phyloP scores from a whole-genome alignment of 768 basidiomycete species.

The Tremella yokohamensis region DNA sequence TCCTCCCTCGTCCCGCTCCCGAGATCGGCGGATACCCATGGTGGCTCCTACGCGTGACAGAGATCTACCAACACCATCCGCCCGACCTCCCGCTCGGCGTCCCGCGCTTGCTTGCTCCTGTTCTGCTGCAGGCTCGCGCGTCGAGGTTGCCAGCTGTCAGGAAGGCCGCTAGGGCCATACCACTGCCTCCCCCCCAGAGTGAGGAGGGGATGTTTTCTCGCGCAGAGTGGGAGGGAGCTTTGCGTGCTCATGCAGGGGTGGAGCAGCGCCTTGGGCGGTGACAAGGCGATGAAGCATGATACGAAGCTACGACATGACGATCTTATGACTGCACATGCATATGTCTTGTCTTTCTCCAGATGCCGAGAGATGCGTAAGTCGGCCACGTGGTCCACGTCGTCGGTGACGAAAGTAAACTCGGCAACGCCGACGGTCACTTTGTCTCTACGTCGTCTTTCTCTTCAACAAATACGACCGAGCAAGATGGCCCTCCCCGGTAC shows the following conservation, averaged over 20 bases:
- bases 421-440: too few species aligned
- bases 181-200: neutral
- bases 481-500: conserved; percentile 46
- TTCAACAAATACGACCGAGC: neutral
- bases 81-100: neutral
- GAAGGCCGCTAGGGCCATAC: conserved; percentile 20
- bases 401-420: too few species aligned
- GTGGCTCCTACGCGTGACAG: conserved; percentile 41
- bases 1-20: conserved; percentile 35
- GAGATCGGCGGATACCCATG: conserved; percentile 41
- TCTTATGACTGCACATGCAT: conserved; percentile 1
- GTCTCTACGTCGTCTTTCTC: neutral
- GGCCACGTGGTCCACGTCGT: neutral
- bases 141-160: conserved; percentile 29
- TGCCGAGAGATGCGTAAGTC: neutral
- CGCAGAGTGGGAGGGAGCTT: conserved; percentile 40
- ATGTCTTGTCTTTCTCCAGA: neutral
- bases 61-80: conserved; percentile 24
- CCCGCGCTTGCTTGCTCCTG: conserved; percentile 10
- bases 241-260: conserved; percentile 31
- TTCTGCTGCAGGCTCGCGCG: conserved; percentile 16
- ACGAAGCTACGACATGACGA: neutral
- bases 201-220: conserved; percentile 16
- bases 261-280: conserved; percentile 22
- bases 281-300: neutral